These are phyloP conservation scores for Allodekkera sacchari DNA, from an alignment of 805 yeast genomes.

Conservation along the genomic window DNA sequence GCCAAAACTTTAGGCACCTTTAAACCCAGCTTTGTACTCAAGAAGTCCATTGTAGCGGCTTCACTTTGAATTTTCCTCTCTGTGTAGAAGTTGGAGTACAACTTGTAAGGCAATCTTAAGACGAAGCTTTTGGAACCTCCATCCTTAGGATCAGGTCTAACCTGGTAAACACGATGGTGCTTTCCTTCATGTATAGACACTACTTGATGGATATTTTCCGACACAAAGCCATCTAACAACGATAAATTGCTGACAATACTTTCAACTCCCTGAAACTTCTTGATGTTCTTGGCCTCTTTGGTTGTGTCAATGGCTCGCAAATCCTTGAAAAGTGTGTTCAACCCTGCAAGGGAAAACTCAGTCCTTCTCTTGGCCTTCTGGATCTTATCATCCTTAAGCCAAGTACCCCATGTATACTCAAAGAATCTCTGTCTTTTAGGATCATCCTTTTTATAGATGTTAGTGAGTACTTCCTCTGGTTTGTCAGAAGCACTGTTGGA, in stretches of 20 bases:
- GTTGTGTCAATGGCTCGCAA: conserved; percentile 4
- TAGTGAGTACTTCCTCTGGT: conserved; percentile 37
- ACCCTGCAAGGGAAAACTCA: conserved; percentile 72
- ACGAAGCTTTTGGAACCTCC: conserved; percentile 45
- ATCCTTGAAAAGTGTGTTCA: conserved; percentile 29
- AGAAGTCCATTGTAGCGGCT: conserved; percentile 89
- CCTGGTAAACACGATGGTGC: conserved; percentile 80
- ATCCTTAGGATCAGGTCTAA: conserved; percentile 29
- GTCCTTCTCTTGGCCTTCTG: conserved; percentile 77
- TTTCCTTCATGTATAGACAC: conserved; percentile 89
- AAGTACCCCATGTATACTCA: conserved; percentile 90
- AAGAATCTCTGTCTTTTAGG: conserved; percentile 68
- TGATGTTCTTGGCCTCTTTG: conserved; percentile 21
- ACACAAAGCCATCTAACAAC: conserved; percentile 9
- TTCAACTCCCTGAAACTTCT: conserved; percentile 11
- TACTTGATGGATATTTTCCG: conserved; percentile 50
- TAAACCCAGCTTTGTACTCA: conserved; percentile 51
- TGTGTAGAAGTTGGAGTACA: conserved; percentile 58
- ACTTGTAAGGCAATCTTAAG: conserved; percentile 78
- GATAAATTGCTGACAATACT: conserved; percentile 15
- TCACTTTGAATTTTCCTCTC: conserved; percentile 73
- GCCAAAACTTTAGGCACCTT: conserved; percentile 68
- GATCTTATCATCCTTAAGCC: conserved; percentile 71
- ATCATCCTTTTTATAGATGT: conserved; percentile 51
- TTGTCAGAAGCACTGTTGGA: conserved; percentile 4